These are phyloP conservation scores for Arthrobotrys pseudoclavata DNA, from an alignment of 2,329 filamentous ascomycete genomes.

Conservation along the genomic window DNA sequence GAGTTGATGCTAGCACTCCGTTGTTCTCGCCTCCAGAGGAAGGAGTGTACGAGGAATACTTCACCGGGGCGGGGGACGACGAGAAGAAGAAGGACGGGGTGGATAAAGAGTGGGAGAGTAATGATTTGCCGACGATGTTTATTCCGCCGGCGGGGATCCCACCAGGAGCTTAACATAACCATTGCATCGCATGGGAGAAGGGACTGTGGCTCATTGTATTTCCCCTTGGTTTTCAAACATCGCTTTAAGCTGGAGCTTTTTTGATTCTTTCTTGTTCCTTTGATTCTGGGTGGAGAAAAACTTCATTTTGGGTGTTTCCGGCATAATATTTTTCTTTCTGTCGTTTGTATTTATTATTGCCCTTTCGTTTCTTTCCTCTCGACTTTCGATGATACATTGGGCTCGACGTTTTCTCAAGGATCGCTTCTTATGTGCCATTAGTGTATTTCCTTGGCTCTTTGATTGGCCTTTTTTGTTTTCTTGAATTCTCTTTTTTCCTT, in stretches of 20 bases:
- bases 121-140: slow-evolving; percentile 58
- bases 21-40: slow-evolving; percentile 53
- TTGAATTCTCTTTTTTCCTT: slow-evolving; percentile 13
- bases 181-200: slow-evolving; percentile 13
- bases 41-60: slow-evolving; percentile 47
- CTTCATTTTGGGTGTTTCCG: slow-evolving; percentile 37
- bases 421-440: slow-evolving; percentile 50
- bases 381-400: slow-evolving; percentile 21
- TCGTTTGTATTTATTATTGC: slow-evolving; percentile 7
- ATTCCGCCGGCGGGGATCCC: slow-evolving; percentile 51
- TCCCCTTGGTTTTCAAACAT: slow-evolving; percentile 36
- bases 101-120: slow-evolving; percentile 58
- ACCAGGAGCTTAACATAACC: slow-evolving; percentile 45
- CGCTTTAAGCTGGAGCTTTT: slow-evolving; percentile 30
- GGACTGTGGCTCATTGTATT: slow-evolving; percentile 14
- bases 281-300: slow-evolving; percentile 43
- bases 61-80: slow-evolving; percentile 34
- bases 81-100: slow-evolving; percentile 36
- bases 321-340: slow-evolving; percentile 6
- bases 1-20: slow-evolving; percentile 45
- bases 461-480: neutral
- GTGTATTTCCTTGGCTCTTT: slow-evolving; percentile 3
- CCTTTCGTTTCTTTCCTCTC: neutral
- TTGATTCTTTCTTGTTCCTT: slow-evolving; percentile 29
- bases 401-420: slow-evolving; percentile 36